These are phyloP conservation scores for Debaryomycetaceae sp. DNA, from an alignment of 1,139 yeast species.

Conservation along the genomic window DNA sequence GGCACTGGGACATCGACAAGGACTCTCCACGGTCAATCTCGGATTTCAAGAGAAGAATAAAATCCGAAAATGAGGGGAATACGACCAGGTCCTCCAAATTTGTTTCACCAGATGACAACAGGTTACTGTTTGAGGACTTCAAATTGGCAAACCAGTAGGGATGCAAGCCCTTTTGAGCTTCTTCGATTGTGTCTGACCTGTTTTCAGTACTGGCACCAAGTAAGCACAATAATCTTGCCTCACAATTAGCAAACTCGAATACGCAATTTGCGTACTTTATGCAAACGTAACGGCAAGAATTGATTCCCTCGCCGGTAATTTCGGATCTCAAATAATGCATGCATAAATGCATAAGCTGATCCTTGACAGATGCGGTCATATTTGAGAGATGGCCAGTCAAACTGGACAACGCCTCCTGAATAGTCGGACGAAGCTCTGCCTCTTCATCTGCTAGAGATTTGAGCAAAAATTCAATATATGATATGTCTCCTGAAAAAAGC, in stretches of 20 bases:
- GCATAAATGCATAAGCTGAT: constrained; percentile 33
- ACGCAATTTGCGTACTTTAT: constrained; percentile 57
- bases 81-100: too few species aligned
- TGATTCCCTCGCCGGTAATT: constrained; percentile 12
- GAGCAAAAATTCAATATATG: constrained; percentile 55
- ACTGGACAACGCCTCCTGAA: constrained; percentile 64
- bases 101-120: constrained; percentile 21
- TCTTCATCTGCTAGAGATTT: constrained; percentile 61
- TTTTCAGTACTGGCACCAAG: constrained; percentile 50
- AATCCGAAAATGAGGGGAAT: constrained; percentile 35
- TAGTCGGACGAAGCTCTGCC: constrained; percentile 50
- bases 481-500: constrained; percentile 34
- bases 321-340: constrained; percentile 22
- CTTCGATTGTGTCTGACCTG: constrained; percentile 68
- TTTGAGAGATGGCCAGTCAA: constrained; percentile 39
- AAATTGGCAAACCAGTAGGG: constrained; percentile 57
- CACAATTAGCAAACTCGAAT: constrained; percentile 58
- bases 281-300: constrained; percentile 47
- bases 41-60: constrained; percentile 17
- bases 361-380: constrained; percentile 28
- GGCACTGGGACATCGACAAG: constrained; percentile 18
- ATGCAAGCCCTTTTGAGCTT: constrained; percentile 70
- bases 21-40: constrained; percentile 10
- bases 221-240: constrained; percentile 59
- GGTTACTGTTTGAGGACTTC: constrained; percentile 27